Percentiles rank a stretch among this genome's conserved stretches.
These are phyloP conservation scores for Aspergillus biplanus DNA, from an alignment of 495 filamentous ascomycete species.

Conservation along the genomic window DNA sequence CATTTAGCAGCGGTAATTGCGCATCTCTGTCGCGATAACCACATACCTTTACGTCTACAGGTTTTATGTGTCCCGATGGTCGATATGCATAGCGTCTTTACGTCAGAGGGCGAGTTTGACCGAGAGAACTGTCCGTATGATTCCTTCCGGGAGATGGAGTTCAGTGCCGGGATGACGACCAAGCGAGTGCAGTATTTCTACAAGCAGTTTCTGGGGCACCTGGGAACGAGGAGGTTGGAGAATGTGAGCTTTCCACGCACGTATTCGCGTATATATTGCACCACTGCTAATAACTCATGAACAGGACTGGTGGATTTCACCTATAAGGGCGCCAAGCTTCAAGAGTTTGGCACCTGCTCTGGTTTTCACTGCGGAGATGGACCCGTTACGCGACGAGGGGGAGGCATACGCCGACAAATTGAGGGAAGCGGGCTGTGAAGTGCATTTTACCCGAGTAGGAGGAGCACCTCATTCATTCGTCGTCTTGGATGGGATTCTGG, in stretches of 20 bases:
- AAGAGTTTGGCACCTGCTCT: conserved; percentile 44
- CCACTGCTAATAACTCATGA: not conserved
- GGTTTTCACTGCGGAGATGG: conserved; percentile 45
- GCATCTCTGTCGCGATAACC: conserved; percentile 39
- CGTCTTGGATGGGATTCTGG: conserved; percentile 35
- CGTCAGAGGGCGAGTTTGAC: conserved; percentile 36
- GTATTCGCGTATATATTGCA: not conserved
- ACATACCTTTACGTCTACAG: conserved; percentile 37
- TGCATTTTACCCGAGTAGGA: conserved; percentile 32
- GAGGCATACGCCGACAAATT: conserved; percentile 45
- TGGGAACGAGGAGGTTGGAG: conserved; percentile 31
- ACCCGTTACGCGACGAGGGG: conserved; percentile 50
- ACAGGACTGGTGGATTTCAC: conserved; percentile 43
- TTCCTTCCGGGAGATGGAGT: conserved; percentile 43
- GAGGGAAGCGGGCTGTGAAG: conserved; percentile 36
- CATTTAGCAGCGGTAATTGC: conserved; percentile 38
- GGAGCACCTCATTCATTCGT: conserved; percentile 40
- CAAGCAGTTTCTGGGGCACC: conserved; percentile 36
- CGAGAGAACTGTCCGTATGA: conserved; percentile 36
- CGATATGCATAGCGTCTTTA: conserved; percentile 38
- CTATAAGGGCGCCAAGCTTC: conserved; percentile 37
- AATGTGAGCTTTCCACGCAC: conserved; percentile 26
- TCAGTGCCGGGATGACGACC: conserved; percentile 31
- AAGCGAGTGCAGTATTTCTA: conserved; percentile 44
- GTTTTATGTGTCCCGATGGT: conserved; percentile 38